Base-by-base conservation (phyloP, 768 basidiomycete genomes). In the Serendipita vermifera region DNA sequence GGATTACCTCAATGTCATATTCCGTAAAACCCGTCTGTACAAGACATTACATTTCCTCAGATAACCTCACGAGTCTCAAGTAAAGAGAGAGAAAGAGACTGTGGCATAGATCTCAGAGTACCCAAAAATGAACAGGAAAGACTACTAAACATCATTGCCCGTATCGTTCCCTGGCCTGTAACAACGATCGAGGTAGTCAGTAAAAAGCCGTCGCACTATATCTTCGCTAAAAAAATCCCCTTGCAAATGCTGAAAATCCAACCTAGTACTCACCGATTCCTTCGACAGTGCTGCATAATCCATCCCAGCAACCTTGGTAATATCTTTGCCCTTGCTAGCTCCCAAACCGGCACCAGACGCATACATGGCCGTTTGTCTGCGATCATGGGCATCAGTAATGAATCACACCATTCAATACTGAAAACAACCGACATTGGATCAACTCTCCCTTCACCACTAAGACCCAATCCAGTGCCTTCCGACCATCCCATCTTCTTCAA, bases 401-500 rank as follows among this genome's bases (percentile, higher is more conserved):
- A n/a, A n/a, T n/a, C n/a, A n/a, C n/a, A n/a, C n/a, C n/a, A n/a
- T n/a, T n/a, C n/a, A n/a, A n/a, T n/a, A n/a, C n/a, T n/a, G n/a
- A n/a, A n/a, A n/a, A n/a, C n/a, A 1, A 74, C 84, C 48, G 68
- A 85, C 82, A 97, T 81, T 11, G 93, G 92, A 56, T 93, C 89
- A 9, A 89, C 82, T 57, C 91, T 70, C 39, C 93, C 93, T 54
- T 88, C 86, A 3, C 86, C 86, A 43, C 76, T 76, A 5, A 80
- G 76, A 0, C 94, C 94, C 36, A 98, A 70, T 1, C 94, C 93
- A 14, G 78, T 81, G 4, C 93, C 93, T 63, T 86, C 85, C 60
- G 77, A 87, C 93, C 93, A 98, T 0, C 94, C 96, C 93, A 98
- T 97, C 80, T 94, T 93, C 68, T 90, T 89, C 60, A 98, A 68